These are phyloP conservation scores for Trichopus zeylanicus DNA, from an alignment of 116 monocot species.

Conservation along the genomic window DNA sequence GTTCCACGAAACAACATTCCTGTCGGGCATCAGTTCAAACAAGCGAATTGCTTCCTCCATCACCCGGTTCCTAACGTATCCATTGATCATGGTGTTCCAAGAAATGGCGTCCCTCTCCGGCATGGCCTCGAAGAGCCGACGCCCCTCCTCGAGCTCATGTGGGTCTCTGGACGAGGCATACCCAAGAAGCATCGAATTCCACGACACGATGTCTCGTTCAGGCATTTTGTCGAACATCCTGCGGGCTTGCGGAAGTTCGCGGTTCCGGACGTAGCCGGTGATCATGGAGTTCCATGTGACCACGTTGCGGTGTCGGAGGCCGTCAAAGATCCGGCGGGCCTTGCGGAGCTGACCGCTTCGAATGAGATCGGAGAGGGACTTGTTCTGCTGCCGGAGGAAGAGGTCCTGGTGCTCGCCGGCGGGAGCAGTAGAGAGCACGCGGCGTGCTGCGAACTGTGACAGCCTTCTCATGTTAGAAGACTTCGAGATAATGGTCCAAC, in stretches of 20 bases:
- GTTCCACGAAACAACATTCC: slow-evolving; percentile 49
- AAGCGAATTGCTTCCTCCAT: slow-evolving; percentile 34
- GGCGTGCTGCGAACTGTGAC: neutral
- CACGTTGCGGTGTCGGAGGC: slow-evolving; percentile 20
- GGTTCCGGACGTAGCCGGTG: slow-evolving; percentile 19
- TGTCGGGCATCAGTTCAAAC: slow-evolving; percentile 46
- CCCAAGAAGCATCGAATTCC: slow-evolving; percentile 44
- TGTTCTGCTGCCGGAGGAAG: slow-evolving; percentile 24
- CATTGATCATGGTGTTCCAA: slow-evolving; percentile 63
- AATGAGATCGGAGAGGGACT: slow-evolving; percentile 30
- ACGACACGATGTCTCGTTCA: slow-evolving; percentile 33
- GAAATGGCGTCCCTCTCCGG: slow-evolving; percentile 31
- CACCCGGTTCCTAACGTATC: slow-evolving; percentile 20
- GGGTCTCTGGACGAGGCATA: slow-evolving; percentile 20
- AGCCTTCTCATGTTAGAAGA: neutral
- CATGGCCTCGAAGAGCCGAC: slow-evolving; percentile 42
- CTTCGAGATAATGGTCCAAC: too few relatives aligned
- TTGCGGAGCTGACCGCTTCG: slow-evolving; percentile 21
- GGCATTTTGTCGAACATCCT: slow-evolving; percentile 50
- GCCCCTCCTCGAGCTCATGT: slow-evolving; percentile 23
- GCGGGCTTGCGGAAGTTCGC: slow-evolving; percentile 23
- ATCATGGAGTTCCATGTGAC: slow-evolving; percentile 52
- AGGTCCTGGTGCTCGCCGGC: neutral
- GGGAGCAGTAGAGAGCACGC: neutral
- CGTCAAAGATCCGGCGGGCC: slow-evolving; percentile 31